phyloP scores from a whole-genome alignment of 768 basidiomycete species.

The Mycena leptocephala region DNA sequence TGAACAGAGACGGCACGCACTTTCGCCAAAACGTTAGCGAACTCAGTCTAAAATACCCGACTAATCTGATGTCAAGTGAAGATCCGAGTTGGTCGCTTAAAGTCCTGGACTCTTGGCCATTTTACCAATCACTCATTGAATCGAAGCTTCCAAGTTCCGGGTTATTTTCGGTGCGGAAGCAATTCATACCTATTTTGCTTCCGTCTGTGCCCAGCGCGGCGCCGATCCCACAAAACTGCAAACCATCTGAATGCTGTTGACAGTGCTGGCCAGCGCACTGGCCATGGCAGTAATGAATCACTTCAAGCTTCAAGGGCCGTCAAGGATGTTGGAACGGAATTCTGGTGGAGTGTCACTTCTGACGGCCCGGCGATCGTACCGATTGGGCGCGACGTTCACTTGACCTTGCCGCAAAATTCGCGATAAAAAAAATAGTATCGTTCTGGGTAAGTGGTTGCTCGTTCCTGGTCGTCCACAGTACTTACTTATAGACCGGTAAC shows the following conservation, averaged over 20 bases:
- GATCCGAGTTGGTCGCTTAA: not conserved
- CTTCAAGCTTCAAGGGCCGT: not conserved
- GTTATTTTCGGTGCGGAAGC: not conserved
- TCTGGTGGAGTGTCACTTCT: not conserved
- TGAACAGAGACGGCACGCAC: too few species aligned
- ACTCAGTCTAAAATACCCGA: too few species aligned
- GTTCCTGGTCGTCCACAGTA: not conserved
- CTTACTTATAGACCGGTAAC: not conserved
- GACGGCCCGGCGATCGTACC: not conserved
- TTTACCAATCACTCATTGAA: not conserved
- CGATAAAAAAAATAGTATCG: not conserved
- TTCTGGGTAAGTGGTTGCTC: not conserved
- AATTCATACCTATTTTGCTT: slow-evolving; percentile 3
- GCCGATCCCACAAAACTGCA: not conserved
- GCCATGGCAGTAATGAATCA: slow-evolving; percentile 1
- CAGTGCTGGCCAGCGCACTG: not conserved
- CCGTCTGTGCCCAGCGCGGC: not conserved
- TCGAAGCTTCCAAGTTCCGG: too few species aligned
- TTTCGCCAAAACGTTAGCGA: too few species aligned
- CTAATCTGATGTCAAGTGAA: not conserved
- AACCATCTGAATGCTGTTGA: not conserved
- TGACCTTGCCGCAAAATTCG: not conserved
- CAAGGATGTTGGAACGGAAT: not conserved
- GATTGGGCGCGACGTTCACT: not conserved
- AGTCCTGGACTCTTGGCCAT: not conserved